Percentiles rank a stretch among this genome's conserved stretches.
Evolutionary conservation across 1,284 basidiomycete genomes (phyloP).

Genomic region (Coniferiporia weirii): DNA sequence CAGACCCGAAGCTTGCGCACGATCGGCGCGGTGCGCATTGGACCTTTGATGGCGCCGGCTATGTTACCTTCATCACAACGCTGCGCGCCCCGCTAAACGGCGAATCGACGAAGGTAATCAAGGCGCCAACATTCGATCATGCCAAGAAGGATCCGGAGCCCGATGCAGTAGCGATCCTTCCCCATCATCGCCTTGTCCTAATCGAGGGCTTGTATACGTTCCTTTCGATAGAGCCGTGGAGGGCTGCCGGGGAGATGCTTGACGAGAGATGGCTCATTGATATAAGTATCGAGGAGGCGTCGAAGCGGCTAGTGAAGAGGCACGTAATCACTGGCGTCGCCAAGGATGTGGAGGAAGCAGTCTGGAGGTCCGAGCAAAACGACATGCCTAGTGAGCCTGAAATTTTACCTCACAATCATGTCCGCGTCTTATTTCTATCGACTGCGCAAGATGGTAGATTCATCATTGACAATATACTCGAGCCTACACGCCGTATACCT

Average conservation of each 20-base stretch:
- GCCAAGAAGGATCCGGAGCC: constrained; percentile 61
- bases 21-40: constrained; percentile 69
- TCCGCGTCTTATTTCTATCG: background rate
- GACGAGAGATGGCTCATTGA: constrained; percentile 81
- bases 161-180: constrained; percentile 50
- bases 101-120: constrained; percentile 31
- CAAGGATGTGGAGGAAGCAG: constrained; percentile 57
- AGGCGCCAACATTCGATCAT: constrained; percentile 73
- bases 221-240: constrained; percentile 71
- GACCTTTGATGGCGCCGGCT: constrained; percentile 64
- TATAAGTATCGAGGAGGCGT: constrained; percentile 55
- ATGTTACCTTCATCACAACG: constrained; percentile 56
- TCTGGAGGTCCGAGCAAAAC: constrained; percentile 67
- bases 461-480: constrained; percentile 23
- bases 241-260: constrained; percentile 54
- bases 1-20: constrained; percentile 67
- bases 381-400: constrained; percentile 65
- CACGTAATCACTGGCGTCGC: constrained; percentile 77
- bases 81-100: constrained; percentile 37
- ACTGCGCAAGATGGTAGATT: constrained; percentile 22
- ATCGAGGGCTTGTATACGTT: constrained; percentile 85
- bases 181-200: constrained; percentile 68
- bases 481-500: constrained; percentile 23
- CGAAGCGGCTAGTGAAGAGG: constrained; percentile 60
- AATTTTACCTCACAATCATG: background rate